A percentile compares a stretch with the other conserved stretches of the same genome.
Evolutionary conservation across 208 protist species (phyloP).

Genomic region (Acanthamoeba castellanii): DNA sequence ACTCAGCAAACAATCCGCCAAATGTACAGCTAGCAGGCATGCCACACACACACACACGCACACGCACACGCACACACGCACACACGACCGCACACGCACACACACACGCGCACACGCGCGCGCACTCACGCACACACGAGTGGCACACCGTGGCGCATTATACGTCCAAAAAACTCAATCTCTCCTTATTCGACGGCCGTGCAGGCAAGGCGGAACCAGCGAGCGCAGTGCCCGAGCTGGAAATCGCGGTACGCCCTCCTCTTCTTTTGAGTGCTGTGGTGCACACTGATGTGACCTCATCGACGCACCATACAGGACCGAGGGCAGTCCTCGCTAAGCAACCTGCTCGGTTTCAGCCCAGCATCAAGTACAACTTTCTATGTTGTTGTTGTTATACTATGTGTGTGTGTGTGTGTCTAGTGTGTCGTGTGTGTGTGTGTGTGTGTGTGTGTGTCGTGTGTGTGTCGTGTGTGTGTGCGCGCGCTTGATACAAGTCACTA

Average conservation of each 20-base stretch:
- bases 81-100: no score
- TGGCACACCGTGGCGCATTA: no score
- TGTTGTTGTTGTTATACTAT: no score
- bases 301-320: not conserved
- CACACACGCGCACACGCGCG: not conserved
- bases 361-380: not conserved
- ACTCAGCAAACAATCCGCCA: not conserved
- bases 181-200: not conserved
- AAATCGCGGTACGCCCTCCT: not conserved
- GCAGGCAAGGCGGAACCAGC: not conserved
- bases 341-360: not conserved
- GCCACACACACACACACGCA: no score
- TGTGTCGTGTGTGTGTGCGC: no score
- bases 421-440: no score
- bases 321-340: not conserved
- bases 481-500: not conserved
- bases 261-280: not conserved
- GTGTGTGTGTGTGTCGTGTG: not conserved
- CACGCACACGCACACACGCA: no score
- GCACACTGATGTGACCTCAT: not conserved
- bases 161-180: no score
- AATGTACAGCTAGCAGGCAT: not conserved
- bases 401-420: no score
- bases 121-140: not conserved
- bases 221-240: not conserved